Evolutionary conservation across 768 basidiomycete species (phyloP).

Genomic region (Auriscalpium vulgare): DNA sequence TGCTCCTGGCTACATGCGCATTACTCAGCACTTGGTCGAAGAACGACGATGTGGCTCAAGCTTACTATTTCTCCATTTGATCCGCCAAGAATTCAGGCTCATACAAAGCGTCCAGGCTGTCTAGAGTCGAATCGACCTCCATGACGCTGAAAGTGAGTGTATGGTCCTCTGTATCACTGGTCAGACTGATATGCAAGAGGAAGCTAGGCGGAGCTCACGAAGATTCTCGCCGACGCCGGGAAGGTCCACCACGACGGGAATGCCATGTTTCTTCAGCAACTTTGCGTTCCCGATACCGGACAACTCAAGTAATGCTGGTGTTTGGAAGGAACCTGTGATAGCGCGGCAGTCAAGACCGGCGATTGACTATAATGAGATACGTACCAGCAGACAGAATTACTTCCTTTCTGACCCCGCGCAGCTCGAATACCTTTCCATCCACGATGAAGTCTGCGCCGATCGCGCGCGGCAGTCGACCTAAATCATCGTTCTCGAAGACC

Average conservation of each 20-base stretch:
- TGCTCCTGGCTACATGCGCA: neutral
- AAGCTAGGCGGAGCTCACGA: constrained; percentile 18
- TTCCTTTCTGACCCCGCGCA: neutral
- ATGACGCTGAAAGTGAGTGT: constrained; percentile 2
- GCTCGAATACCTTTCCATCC: neutral
- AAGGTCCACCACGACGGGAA: constrained; percentile 24
- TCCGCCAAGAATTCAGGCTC: constrained; percentile 7
- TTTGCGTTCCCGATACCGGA: constrained; percentile 22
- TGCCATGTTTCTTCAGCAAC: constrained; percentile 17
- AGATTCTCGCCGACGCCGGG: constrained; percentile 31
- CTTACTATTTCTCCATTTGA: constrained; percentile 14
- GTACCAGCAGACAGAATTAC: neutral
- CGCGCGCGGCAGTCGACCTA: neutral
- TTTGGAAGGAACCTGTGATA: neutral
- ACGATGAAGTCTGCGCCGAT: neutral
- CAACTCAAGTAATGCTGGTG: neutral
- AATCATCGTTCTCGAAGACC: neutral
- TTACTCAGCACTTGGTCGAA: too few species aligned
- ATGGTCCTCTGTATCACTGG: constrained; percentile 13
- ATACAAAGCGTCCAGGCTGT: constrained; percentile 10
- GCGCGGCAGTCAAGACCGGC: neutral
- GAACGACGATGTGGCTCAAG: neutral
- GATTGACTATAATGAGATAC: neutral
- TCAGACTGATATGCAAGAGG: neutral
- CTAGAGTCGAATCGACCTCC: constrained; percentile 12